Evolutionary conservation across 352 stramenopile genomes (phyloP).

Genomic region (Aphanomyces cochlioides): DNA sequence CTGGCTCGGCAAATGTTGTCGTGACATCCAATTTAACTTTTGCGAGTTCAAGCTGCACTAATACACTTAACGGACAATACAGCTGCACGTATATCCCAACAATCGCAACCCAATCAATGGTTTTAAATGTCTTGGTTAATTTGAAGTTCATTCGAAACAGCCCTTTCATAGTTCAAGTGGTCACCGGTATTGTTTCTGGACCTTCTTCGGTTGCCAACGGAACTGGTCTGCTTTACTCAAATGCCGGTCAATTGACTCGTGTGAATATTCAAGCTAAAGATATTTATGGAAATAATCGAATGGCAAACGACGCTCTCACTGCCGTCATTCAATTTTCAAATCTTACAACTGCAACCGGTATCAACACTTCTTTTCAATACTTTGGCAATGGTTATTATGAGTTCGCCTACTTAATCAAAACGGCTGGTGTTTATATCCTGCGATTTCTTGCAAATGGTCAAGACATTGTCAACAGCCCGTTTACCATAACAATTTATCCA

Average conservation of each 20-base stretch:
- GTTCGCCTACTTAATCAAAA: background rate
- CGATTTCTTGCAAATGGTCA: background rate
- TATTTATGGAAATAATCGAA: conserved; percentile 59
- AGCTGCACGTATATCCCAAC: conserved; percentile 57
- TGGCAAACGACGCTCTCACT: conserved; percentile 43
- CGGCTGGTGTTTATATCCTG: conserved; percentile 9
- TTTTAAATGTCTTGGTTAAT: conserved; percentile 24
- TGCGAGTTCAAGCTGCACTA: conserved; percentile 44
- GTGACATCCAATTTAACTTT: conserved; percentile 40
- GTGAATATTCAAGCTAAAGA: conserved; percentile 59
- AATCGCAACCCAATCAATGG: conserved; percentile 41
- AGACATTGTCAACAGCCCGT: conserved; percentile 21
- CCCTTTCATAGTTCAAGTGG: conserved; percentile 50
- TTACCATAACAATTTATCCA: conserved; percentile 23
- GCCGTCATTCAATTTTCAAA: conserved; percentile 15
- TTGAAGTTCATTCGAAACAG: conserved; percentile 40
- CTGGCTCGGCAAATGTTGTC: conserved; percentile 39
- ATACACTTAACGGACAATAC: conserved; percentile 57
- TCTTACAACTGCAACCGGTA: background rate
- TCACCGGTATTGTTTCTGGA: conserved; percentile 48
- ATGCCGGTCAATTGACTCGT: conserved; percentile 45
- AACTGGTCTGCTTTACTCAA: conserved; percentile 45
- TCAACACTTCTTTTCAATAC: background rate
- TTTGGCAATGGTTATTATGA: conserved; percentile 11
- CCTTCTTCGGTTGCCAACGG: conserved; percentile 44